Percentiles rank a stretch among this genome's conserved stretches.
phyloP scores from a whole-genome alignment of 2,329 filamentous ascomycete species.

The Penicillium sumatraense region DNA sequence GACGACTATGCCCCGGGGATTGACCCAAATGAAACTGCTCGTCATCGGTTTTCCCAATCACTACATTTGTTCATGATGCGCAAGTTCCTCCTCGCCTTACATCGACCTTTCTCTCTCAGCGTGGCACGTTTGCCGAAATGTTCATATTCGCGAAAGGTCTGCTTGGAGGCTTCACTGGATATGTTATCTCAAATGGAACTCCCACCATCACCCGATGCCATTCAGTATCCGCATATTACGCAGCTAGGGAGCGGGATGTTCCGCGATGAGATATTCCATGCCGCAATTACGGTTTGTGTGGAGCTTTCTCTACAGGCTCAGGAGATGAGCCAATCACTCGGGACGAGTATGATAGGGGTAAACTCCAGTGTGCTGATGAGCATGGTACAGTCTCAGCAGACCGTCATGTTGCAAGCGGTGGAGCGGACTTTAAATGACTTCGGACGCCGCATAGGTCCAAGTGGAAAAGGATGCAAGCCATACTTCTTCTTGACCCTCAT shows the following conservation, averaged over 20 bases:
- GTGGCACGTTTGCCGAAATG: constrained; percentile 38
- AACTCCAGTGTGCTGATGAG: constrained; percentile 32
- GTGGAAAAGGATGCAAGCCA: constrained; percentile 35
- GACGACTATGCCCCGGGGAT: constrained; percentile 19
- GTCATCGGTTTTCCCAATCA: constrained; percentile 34
- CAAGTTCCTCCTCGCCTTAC: constrained; percentile 61
- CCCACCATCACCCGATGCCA: constrained; percentile 19
- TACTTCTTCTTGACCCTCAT: constrained; percentile 36
- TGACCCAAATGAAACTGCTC: constrained; percentile 9
- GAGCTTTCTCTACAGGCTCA: constrained; percentile 37
- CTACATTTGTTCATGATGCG: constrained; percentile 58
- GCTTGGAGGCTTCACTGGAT: constrained; percentile 40
- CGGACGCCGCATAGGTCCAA: constrained; percentile 29
- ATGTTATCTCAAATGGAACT: constrained; percentile 38
- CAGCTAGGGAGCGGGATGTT: constrained; percentile 41
- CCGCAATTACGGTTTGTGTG: constrained; percentile 37
- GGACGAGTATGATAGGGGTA: constrained; percentile 20
- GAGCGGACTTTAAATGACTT: constrained; percentile 35
- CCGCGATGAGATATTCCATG: constrained; percentile 39
- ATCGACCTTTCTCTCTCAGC: constrained; percentile 49
- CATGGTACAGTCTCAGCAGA: constrained; percentile 37
- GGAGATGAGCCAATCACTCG: constrained; percentile 24
- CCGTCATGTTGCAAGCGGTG: constrained; percentile 34
- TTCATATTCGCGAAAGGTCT: constrained; percentile 44
- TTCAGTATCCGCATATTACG: constrained; percentile 34